phyloP scores from a whole-genome alignment of 805 yeast species.

The Candida orba region DNA sequence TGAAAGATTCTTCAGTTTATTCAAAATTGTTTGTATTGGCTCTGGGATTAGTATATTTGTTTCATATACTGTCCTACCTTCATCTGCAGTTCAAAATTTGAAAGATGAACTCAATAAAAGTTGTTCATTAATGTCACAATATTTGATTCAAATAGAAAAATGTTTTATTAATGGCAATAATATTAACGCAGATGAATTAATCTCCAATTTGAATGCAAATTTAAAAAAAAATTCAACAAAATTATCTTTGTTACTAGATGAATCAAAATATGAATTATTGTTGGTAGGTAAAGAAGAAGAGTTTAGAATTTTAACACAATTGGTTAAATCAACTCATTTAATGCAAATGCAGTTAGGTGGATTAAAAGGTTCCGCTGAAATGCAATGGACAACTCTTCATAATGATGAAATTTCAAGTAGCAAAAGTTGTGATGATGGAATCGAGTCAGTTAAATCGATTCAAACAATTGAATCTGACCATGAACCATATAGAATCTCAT shows the following conservation, averaged over 20 bases:
- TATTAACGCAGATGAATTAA: constrained; percentile 28
- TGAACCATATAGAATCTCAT: background rate
- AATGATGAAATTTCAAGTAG: constrained; percentile 10
- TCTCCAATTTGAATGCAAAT: constrained; percentile 25
- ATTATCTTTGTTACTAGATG: constrained; percentile 40
- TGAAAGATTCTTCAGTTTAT: constrained; percentile 43
- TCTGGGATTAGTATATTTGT: constrained; percentile 48
- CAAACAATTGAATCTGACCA: constrained; percentile 5
- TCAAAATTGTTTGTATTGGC: constrained; percentile 54
- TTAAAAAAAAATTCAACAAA: constrained; percentile 34
- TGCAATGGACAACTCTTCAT: constrained; percentile 51
- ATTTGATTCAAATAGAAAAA: constrained; percentile 38
- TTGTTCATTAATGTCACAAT: constrained; percentile 43
- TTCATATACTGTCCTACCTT: constrained; percentile 62
- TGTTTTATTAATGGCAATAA: constrained; percentile 43
- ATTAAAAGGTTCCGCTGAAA: constrained; percentile 57
- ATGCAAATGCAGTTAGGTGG: constrained; percentile 59
- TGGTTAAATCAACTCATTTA: constrained; percentile 46
- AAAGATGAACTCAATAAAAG: constrained; percentile 42
- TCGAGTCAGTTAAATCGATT: background rate
- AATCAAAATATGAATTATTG: constrained; percentile 54
- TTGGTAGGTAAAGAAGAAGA: constrained; percentile 50
- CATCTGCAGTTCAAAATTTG: constrained; percentile 42
- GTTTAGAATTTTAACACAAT: constrained; percentile 34
- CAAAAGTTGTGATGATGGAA: background rate